Conservation (phyloP, 306 rosid species). For the Sophora flavescens region DNA sequence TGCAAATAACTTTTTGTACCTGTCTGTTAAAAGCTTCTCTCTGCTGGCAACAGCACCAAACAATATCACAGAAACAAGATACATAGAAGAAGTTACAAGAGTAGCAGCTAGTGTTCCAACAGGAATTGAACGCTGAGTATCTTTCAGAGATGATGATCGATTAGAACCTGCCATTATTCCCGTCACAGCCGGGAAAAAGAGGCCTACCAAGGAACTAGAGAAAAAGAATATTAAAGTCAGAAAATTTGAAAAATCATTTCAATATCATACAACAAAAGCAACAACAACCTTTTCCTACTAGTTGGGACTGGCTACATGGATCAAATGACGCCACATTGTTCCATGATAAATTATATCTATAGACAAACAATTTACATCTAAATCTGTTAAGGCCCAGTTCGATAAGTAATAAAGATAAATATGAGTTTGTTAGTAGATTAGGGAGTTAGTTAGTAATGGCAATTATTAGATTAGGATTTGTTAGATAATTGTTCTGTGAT, state of each 20-base stretch:
- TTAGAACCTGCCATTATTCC: slow-evolving; percentile 99
- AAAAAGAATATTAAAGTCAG: slow-evolving; percentile 45
- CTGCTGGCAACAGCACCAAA: slow-evolving; percentile 92
- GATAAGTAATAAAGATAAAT: too few relatives aligned
- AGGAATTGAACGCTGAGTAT: slow-evolving; percentile 98
- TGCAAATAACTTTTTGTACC: slow-evolving; percentile 55
- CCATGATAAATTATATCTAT: too few relatives aligned
- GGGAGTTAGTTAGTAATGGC: too few relatives aligned
- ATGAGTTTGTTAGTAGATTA: too few relatives aligned
- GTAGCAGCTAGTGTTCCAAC: slow-evolving; percentile 94
- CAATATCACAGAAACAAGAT: slow-evolving; percentile 79
- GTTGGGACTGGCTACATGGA: neutral
- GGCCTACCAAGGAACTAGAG: slow-evolving; percentile 96
- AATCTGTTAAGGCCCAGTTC: too few relatives aligned
- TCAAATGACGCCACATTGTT: too few relatives aligned
- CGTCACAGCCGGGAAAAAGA: slow-evolving; percentile 98
- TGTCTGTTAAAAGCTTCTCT: slow-evolving; percentile 85
- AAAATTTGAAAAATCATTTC: slow-evolving; percentile 26
- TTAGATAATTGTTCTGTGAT: too few relatives aligned
- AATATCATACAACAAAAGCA: slow-evolving; percentile 31
- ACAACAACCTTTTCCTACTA: neutral
- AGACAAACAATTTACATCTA: too few relatives aligned
- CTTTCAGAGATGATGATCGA: slow-evolving; percentile 92
- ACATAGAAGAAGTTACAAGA: slow-evolving; percentile 75
- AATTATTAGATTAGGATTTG: too few relatives aligned